Evolutionary conservation across 176 grass and related monocot species (phyloP), one percentile per base, ranked within the genome.

Genomic region (Carex littledalei): DNA sequence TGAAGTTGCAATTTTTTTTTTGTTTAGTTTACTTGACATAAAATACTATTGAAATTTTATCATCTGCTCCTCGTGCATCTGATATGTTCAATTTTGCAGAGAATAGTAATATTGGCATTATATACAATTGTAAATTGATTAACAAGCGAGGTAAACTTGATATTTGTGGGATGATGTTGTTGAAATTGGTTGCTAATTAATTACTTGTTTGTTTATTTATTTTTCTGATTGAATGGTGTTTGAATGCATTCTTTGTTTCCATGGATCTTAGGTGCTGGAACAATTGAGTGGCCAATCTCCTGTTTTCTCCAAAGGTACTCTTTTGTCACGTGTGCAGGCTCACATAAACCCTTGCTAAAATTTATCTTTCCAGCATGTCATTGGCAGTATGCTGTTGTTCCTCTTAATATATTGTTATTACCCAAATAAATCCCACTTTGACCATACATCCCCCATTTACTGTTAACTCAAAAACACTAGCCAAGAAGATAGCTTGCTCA

Each of bases 281-380:
- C 94, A 97, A 84, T 86, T 97, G 86, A 97, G 91, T 2, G 91
- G 94, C 18, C 91, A 94, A 86, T 67, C 91, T 57, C 91, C 90
- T 0, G 94, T 97, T 20, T 97, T 97, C 85, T 97, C 94, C 5
- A 97, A 97, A 86, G 94, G 94, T 97, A 58, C 71, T 50, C 7
- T 24, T 75, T 53, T 75, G 71, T 52, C 43, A 75, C n/a, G 20
- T 43, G 43, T 74, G 15, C 18, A 24, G 14, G 16, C 20, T 7
- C 18, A 13, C 3, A 24, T 74, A 74, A 45, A n/a, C n/a, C n/a
- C 2, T 6, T 32, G 10, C 43, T 70, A 18, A 20, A 6, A 54
- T 75, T 2, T 75, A 21, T 74, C 8, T 50, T 74, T 14, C 43
- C 12, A 1, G 43, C 70, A 52, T 52, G 6, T 14, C 66, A 69